Base-by-base conservation (phyloP, 805 yeast species). In the Pichia pseudocactophila region DNA sequence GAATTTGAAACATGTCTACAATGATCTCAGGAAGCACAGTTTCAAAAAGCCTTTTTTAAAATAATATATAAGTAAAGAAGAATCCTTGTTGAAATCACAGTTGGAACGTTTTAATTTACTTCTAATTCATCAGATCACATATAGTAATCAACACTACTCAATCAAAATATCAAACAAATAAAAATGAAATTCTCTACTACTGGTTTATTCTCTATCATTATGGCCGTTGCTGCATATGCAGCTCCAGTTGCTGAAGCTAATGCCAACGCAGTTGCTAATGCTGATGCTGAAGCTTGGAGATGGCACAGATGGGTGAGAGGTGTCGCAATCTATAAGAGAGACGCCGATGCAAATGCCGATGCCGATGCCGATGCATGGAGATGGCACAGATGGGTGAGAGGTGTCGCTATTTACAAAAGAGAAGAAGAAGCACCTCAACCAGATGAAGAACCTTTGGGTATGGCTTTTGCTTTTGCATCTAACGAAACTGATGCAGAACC, bases 391-490 rank as follows among this genome's bases (percentile, higher is more conserved):
- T 31, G 37, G 31, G 12, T 27, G 13, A 45, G 28, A 39, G 32
- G 28, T 12, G 42, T 38, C 32, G 48, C 43, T n/a, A 43, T 46
- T 18, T 46, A 46, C 38, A 39, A 45, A 30, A 44, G 47, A 44
- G 47, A 42, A 33, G 45, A 42, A 19, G 42, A 39, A 28, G 43
- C 46, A 22, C 25, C 25, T 6, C 25, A 22, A 22, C 25, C 25
- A 22, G 25, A 22, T 22, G 25, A 22, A 9, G 33, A 30, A 30
- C 33, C 33, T 30, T 30, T 30, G 9, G 33, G 33, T 30, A 30
- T 30, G 15, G 33, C 33, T n/a, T 30, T 7, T 16, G 33, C 33
- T 6, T 30, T 30, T 30, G 33, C 15, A 6, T n/a, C 17, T 10
- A 16, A 30, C 9, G 33, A 16, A n/a, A 13, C 22, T 22, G 25